Conservation (phyloP, 2,329 filamentous ascomycete genomes). For the Phyllosticta paracitricarpa region DNA sequence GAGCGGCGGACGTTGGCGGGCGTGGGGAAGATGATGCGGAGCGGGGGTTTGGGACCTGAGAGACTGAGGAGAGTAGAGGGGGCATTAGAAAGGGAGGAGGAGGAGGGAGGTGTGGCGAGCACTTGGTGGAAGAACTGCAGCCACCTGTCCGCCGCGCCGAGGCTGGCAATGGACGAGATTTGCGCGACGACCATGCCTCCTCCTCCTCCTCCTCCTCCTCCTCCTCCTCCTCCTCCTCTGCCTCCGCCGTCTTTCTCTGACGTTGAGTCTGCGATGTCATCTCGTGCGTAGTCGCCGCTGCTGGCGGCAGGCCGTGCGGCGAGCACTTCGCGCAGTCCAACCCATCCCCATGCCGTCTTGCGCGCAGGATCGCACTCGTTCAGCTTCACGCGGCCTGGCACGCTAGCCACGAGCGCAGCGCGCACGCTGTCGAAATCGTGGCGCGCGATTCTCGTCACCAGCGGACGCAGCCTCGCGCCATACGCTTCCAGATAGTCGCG, state of each 20-base stretch:
- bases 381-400: slow-evolving; percentile 56
- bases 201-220: slow-evolving; percentile 3
- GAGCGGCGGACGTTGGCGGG: slow-evolving; percentile 66
- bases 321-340: slow-evolving; percentile 53
- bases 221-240: slow-evolving; percentile 5
- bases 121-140: slow-evolving; percentile 49
- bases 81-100: background rate
- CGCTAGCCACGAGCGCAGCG: slow-evolving; percentile 67
- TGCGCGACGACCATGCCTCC: slow-evolving; percentile 46
- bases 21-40: slow-evolving; percentile 73
- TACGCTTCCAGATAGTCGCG: slow-evolving; percentile 64
- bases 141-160: slow-evolving; percentile 64
- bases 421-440: slow-evolving; percentile 63
- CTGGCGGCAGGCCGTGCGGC: slow-evolving; percentile 16
- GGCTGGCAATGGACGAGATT: slow-evolving; percentile 72
- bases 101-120: slow-evolving; percentile 20
- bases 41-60: slow-evolving; percentile 22
- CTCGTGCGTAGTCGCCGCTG: too few species aligned
- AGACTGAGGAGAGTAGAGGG: slow-evolving; percentile 3
- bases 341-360: slow-evolving; percentile 68
- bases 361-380: slow-evolving; percentile 30
- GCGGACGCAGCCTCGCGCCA: slow-evolving; percentile 43
- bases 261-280: slow-evolving; percentile 24
- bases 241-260: slow-evolving; percentile 25
- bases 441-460: slow-evolving; percentile 47